Evolutionary conservation across 2,329 filamentous ascomycete genomes (phyloP).

Genomic region (Stylonectria norvegica): DNA sequence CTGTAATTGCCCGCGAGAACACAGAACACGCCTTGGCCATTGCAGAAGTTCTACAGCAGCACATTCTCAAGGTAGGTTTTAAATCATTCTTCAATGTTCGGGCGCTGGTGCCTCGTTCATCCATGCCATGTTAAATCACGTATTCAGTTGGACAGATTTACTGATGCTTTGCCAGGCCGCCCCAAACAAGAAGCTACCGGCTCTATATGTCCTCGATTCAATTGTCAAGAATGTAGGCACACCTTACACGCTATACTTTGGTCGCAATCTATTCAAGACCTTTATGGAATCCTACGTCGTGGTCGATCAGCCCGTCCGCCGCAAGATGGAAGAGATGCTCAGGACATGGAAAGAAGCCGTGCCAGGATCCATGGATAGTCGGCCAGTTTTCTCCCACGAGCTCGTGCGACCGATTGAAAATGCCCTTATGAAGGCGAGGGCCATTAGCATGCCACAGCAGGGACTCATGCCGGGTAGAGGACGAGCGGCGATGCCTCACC

Average conservation of each 20-base stretch:
- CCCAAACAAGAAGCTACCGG: slow-evolving; percentile 84
- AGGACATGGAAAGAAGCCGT: slow-evolving; percentile 98
- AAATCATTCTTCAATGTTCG: not conserved
- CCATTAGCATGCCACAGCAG: slow-evolving; percentile 56
- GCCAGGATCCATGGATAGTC: slow-evolving; percentile 86
- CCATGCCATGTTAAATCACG: not conserved
- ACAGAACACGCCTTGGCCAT: slow-evolving; percentile 94
- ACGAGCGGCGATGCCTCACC: slow-evolving; percentile 56
- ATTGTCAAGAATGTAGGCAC: slow-evolving; percentile 99
- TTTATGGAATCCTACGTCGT: slow-evolving; percentile 97
- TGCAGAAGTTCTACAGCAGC: slow-evolving; percentile 82
- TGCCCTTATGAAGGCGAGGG: slow-evolving; percentile 78
- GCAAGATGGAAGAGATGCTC: slow-evolving; percentile 94
- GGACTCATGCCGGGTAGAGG: slow-evolving; percentile 43
- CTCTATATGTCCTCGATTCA: slow-evolving; percentile 96
- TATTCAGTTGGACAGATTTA: not conserved
- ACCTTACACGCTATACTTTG: slow-evolving; percentile 93
- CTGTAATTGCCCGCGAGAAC: slow-evolving; percentile 95
- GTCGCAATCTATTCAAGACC: slow-evolving; percentile 84
- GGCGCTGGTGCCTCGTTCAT: not conserved
- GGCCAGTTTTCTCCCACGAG: slow-evolving; percentile 85
- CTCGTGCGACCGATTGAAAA: slow-evolving; percentile 90
- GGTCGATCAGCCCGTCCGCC: slow-evolving; percentile 76
- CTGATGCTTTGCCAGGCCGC: slow-evolving; percentile 64
- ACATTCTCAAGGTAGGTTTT: slow-evolving; percentile 84